A percentile compares a stretch with the other conserved stretches of the same genome.
Evolutionary conservation across 73 alveolate species (phyloP).

Genomic region (Paramecium sexaurelia): DNA sequence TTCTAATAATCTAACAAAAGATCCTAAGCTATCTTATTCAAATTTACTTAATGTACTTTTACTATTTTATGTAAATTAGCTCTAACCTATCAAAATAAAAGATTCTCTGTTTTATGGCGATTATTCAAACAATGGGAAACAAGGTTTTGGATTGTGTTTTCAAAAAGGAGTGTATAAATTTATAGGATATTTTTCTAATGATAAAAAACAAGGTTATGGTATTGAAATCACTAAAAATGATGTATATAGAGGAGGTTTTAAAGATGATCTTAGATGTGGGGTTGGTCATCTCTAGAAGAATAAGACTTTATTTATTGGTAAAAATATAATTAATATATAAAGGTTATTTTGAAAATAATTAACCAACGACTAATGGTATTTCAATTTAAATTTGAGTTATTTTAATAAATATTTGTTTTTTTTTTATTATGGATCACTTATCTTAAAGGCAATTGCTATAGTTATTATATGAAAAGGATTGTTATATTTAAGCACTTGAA

Average conservation of each 20-base stretch:
- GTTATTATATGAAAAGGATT: conserved; percentile 37
- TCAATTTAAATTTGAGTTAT: conserved; percentile 31
- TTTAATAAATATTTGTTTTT: background rate
- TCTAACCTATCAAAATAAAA: background rate
- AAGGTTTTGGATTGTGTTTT: background rate
- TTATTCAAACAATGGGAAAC: background rate
- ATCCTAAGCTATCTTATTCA: background rate
- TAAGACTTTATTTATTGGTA: background rate
- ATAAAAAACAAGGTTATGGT: conserved; percentile 3
- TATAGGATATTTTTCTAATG: background rate
- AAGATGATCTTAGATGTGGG: background rate
- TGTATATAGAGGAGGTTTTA: background rate
- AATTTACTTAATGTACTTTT: background rate
- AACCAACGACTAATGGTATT: conserved; percentile 41
- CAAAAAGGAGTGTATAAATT: background rate
- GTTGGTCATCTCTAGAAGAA: conserved; percentile 13
- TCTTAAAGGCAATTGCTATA: background rate
- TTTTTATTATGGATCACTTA: background rate
- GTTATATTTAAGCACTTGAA: conserved; percentile 54
- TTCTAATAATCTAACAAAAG: background rate
- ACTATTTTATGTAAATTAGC: background rate
- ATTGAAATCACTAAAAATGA: background rate
- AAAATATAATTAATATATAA: background rate
- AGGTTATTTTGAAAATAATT: conserved; percentile 38
- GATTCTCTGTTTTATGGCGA: background rate